Evolutionary conservation across 768 basidiomycete species (phyloP), one percentile per base, ranked within the genome.

Genomic region (Macrocybe gigantea): DNA sequence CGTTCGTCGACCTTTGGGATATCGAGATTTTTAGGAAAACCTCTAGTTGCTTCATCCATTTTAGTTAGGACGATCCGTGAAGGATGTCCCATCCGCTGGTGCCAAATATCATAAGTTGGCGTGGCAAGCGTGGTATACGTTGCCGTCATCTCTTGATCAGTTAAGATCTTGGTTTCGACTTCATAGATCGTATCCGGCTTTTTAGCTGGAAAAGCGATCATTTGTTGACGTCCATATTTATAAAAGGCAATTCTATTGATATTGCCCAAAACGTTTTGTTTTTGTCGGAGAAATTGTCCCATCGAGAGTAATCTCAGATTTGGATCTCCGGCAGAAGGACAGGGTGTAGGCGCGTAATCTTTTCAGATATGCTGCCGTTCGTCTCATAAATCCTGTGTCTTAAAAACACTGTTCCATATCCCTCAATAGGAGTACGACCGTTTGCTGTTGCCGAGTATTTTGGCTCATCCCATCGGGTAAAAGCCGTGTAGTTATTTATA

Each of bases 51-150:
- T 31, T 15, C 7, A 35, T 15, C 29, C 15, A n/a, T 10, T 29
- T 29, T 13, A 7, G 10, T 8, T 10, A 48, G 12, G 7, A 34
- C 47, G 32, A 41, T 40, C 34, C 42, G 32, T 2, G 47, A 48
- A 9, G 47, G 39, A 32, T 48, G 47, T 12, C 38, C 47, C n/a
- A 41, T n/a, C 10, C 38, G 39, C 32, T 42, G 40, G 31, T 48
- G 47, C 47, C 47, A 48, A 12, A 29, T 40, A 29, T 47, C 46
- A 31, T 47, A 47, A n/a, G 32, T 14, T 10, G 39, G 10, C 9
- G 14, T 41, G 9, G 13, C 8, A 33, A 22, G 31, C 7, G 33
- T 11, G 33, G 29, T 29, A 7, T 14, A 12, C 5, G 42, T 44
- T 8, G 8, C 42, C 32, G 30, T 10, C 32, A 10, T 33, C 3